Base-by-base conservation (phyloP, 208 protist species). In the Angomonas deanei region DNA sequence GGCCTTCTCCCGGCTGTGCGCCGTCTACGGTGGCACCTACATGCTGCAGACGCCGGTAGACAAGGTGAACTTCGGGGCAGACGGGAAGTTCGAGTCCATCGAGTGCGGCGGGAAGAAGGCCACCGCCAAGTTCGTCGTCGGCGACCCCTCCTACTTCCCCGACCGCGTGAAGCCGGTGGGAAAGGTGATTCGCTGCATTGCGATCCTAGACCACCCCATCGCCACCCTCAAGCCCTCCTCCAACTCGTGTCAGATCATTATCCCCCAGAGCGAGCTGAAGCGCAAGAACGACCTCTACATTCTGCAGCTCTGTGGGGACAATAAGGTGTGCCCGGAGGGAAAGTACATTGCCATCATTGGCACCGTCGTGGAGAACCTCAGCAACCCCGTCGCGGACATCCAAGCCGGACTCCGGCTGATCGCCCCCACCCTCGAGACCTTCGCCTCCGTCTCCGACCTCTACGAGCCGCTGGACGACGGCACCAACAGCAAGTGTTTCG, bases 81-180 rank as follows among this genome's bases (percentile, higher is more conserved):
- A 97, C 19, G 98, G 98, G 28, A 81, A 85, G 52, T 93, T 96
- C 55, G 71, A 93, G 59, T 98, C 97, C 24, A 95, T 99, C 63
- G 91, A 96, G 65, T 88, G 80, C 66, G 74, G 72, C 15, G 77
- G 75, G 34, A 76, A 86, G 64, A 88, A 88, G 73, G 97, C 93
- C 26, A 92, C 82, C 46, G 88, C 87, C 64, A 97, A 98, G 68
- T 71, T 97, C 50, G 85, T 99, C 33, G 80, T 99, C 28, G 98
- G 94, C 42, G 99, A 99, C 75, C 98, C 99, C 46, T 97, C 94
- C 30, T 99, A 99, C 79, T 99, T 99, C 85, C 85, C 90, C 13
- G 93, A 98, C 49, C 97, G 97, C 66, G 97, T 97, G 55, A 84
- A 80, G 55, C 80, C 86, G 36, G 82, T 64, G 47, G 98, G 97